Evolutionary conservation across 495 filamentous ascomycete species (phyloP).

Genomic region (Collariella sp.): DNA sequence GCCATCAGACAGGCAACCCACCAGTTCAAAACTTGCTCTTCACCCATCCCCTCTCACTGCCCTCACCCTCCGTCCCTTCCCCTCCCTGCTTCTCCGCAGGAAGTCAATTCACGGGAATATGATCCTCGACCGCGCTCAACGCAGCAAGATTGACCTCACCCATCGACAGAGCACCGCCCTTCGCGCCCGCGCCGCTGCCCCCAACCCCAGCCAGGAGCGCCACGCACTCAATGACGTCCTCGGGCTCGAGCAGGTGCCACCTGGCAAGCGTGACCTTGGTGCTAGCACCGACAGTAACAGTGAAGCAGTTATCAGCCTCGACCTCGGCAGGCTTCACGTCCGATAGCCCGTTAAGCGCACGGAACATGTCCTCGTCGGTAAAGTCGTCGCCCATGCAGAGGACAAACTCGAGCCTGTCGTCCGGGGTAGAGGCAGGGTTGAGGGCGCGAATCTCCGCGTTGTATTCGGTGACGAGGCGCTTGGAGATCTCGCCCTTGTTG

Average conservation of each 20-base stretch:
- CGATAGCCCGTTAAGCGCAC: constrained; percentile 51
- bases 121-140: constrained; percentile 37
- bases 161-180: constrained; percentile 26
- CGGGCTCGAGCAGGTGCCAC: constrained; percentile 79
- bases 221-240: constrained; percentile 75
- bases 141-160: constrained; percentile 41
- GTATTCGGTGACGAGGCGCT: constrained; percentile 62
- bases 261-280: constrained; percentile 78
- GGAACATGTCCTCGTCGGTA: constrained; percentile 89
- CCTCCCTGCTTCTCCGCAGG: not conserved
- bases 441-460: constrained; percentile 30
- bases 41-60: not conserved
- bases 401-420: constrained; percentile 61
- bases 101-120: constrained; percentile 22
- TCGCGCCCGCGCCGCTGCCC: constrained; percentile 35
- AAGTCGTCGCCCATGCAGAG: constrained; percentile 91
- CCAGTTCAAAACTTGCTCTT: constrained; percentile 7
- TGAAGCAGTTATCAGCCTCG: constrained; percentile 58
- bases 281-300: constrained; percentile 78
- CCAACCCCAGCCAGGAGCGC: constrained; percentile 55
- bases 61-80: not conserved
- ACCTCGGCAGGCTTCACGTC: constrained; percentile 34
- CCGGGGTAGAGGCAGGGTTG: not conserved
- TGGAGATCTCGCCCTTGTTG: constrained; percentile 92
- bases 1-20: not conserved